phyloP scores from a whole-genome alignment of 2,329 filamentous ascomycete genomes.

The Bimuria novae-zelandiae region DNA sequence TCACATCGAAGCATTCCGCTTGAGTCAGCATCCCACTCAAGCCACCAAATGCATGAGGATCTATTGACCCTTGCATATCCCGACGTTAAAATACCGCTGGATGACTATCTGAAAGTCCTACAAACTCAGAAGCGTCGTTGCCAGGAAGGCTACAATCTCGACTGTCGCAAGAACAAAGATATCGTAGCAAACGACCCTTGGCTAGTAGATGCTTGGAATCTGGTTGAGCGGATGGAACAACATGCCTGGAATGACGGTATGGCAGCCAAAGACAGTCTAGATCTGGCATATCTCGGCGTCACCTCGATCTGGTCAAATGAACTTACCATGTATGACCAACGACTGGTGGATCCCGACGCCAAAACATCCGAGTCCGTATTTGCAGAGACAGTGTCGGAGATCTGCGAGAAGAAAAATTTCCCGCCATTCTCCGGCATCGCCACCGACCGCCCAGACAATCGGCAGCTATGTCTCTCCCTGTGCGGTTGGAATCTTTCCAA shows the following conservation, averaged over 20 bases:
- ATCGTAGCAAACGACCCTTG: constrained; percentile 74
- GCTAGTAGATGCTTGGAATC: constrained; percentile 79
- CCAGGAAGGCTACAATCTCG: constrained; percentile 60
- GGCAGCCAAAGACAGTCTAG: constrained; percentile 64
- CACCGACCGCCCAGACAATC: constrained; percentile 70
- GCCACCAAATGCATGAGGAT: constrained; percentile 43
- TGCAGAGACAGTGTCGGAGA: constrained; percentile 59
- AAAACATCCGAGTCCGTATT: constrained; percentile 62
- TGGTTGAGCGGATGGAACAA: constrained; percentile 68
- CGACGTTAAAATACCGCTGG: constrained; percentile 34
- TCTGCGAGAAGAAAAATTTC: constrained; percentile 67
- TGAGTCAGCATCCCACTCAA: constrained; percentile 33
- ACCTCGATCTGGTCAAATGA: constrained; percentile 72
- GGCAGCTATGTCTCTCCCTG: constrained; percentile 75
- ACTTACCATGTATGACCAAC: constrained; percentile 58
- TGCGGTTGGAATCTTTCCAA: constrained; percentile 71
- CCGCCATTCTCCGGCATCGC: constrained; percentile 65
- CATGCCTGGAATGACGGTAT: constrained; percentile 71
- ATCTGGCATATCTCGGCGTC: constrained; percentile 77
- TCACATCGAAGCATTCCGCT: constrained; percentile 36
- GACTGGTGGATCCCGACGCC: constrained; percentile 42
- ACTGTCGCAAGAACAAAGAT: constrained; percentile 67
- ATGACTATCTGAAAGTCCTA: constrained; percentile 41
- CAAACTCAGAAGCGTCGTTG: constrained; percentile 58
- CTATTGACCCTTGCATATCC: constrained; percentile 44